Conservation (phyloP, 208 protist genomes). For the Trypanosoma lewisi region DNA sequence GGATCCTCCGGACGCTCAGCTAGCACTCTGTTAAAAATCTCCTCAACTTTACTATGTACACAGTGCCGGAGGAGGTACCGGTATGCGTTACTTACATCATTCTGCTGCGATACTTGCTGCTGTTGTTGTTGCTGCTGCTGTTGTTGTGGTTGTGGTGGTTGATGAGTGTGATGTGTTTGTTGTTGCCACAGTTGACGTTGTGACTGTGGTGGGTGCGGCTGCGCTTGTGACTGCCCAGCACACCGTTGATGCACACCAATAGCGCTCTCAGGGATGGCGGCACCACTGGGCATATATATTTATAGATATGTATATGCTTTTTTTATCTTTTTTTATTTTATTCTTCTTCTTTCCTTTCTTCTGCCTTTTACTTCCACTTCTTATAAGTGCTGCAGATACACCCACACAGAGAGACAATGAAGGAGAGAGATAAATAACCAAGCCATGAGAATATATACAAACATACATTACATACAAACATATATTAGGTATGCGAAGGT, state of each 20-base stretch:
- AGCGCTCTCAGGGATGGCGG: not conserved
- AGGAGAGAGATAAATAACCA: not conserved
- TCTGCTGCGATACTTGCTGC: constrained; percentile 3
- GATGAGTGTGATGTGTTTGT: not conserved
- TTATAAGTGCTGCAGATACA: not conserved
- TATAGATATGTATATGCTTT: not conserved
- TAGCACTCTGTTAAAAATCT: constrained; percentile 48
- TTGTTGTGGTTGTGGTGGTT: constrained; percentile 10
- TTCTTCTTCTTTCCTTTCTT: constrained; percentile 11
- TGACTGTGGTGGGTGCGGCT: not conserved
- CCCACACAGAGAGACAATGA: not conserved
- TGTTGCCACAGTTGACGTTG: not conserved
- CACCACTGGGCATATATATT: constrained; percentile 6
- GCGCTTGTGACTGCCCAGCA: not conserved
- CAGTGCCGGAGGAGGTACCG: constrained; percentile 18
- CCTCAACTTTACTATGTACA: constrained; percentile 34
- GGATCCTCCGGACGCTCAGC: constrained; percentile 48
- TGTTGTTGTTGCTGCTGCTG: constrained; percentile 19
- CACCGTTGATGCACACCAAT: constrained; percentile 2
- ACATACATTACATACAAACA: too few species aligned
- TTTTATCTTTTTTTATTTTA: constrained; percentile 5
- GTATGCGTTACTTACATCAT: constrained; percentile 14
- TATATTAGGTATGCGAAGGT: too few species aligned
- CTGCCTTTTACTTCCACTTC: not conserved
- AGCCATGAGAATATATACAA: too few species aligned